phyloP scores from a whole-genome alignment of 2,329 filamentous ascomycete genomes.

The Monilinia aucupariae region DNA sequence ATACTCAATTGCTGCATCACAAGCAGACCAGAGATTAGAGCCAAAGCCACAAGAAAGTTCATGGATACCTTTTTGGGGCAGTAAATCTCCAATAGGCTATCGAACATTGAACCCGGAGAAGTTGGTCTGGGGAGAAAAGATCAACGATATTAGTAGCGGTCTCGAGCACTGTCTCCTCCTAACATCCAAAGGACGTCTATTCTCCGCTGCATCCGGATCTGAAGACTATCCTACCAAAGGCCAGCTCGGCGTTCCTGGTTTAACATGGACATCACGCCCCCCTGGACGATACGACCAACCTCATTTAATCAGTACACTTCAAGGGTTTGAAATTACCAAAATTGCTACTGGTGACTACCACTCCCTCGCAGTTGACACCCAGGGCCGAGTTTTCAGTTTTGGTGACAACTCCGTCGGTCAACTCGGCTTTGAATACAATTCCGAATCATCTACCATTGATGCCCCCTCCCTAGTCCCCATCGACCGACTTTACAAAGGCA shows the following conservation, averaged over 20 bases:
- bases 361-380: conserved; percentile 69
- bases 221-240: conserved; percentile 74
- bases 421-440: conserved; percentile 70
- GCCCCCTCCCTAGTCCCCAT: conserved; percentile 66
- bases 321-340: conserved; percentile 63
- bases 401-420: conserved; percentile 92
- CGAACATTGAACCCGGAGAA: conserved; percentile 62
- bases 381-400: conserved; percentile 77
- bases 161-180: conserved; percentile 82
- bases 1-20: conserved; percentile 77
- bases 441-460: conserved; percentile 58
- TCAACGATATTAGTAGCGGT: conserved; percentile 70
- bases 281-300: conserved; percentile 72
- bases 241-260: conserved; percentile 78
- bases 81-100: conserved; percentile 58
- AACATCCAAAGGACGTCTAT: conserved; percentile 79
- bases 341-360: conserved; percentile 85
- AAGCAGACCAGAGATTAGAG: conserved; percentile 61
- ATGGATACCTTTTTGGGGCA: conserved; percentile 72
- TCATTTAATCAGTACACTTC: conserved; percentile 69
- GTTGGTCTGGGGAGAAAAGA: conserved; percentile 63
- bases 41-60: conserved; percentile 55
- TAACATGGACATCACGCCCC: conserved; percentile 75
- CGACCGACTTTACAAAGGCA: conserved; percentile 65
- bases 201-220: conserved; percentile 77